Evolutionary conservation across 805 yeast genomes (phyloP).

Genomic region (Metschnikowia santaceciliae): DNA sequence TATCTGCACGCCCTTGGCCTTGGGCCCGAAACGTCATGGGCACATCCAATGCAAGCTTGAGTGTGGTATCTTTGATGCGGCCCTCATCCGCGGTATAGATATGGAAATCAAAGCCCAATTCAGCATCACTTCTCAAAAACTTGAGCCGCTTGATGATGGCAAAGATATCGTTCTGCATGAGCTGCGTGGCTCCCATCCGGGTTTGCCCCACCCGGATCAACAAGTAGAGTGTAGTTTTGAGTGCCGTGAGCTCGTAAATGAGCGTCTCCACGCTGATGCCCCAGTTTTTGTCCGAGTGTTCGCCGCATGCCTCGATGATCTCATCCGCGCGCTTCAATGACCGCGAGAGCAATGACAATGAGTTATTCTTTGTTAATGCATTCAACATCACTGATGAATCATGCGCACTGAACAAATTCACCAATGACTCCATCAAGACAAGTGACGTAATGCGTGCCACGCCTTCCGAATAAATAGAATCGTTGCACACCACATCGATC

Average conservation of each 20-base stretch:
- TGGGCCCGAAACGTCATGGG: constrained; percentile 37
- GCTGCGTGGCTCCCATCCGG: constrained; percentile 69
- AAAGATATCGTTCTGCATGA: constrained; percentile 72
- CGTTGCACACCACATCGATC: constrained; percentile 65
- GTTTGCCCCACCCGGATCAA: constrained; percentile 73
- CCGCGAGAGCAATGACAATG: constrained; percentile 60
- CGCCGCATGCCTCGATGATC: constrained; percentile 39
- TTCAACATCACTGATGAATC: constrained; percentile 54
- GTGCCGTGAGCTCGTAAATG: constrained; percentile 71
- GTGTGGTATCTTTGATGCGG: constrained; percentile 11
- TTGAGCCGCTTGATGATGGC: constrained; percentile 52
- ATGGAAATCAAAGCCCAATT: constrained; percentile 59
- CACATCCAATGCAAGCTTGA: constrained; percentile 50
- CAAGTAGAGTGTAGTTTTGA: constrained; percentile 66
- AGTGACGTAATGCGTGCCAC: constrained; percentile 71
- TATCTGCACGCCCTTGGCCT: not conserved
- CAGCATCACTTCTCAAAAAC: constrained; percentile 70
- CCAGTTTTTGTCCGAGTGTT: constrained; percentile 9
- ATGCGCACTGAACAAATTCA: constrained; percentile 50
- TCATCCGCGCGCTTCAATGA: constrained; percentile 70
- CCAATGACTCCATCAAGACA: constrained; percentile 64
- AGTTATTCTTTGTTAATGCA: constrained; percentile 58
- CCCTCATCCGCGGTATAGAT: constrained; percentile 26
- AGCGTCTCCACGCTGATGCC: constrained; percentile 49
- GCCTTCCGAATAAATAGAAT: constrained; percentile 77